These are phyloP conservation scores for Raffaelea ambrosiae DNA, from an alignment of 2,329 filamentous ascomycete species.

Conservation along the genomic window DNA sequence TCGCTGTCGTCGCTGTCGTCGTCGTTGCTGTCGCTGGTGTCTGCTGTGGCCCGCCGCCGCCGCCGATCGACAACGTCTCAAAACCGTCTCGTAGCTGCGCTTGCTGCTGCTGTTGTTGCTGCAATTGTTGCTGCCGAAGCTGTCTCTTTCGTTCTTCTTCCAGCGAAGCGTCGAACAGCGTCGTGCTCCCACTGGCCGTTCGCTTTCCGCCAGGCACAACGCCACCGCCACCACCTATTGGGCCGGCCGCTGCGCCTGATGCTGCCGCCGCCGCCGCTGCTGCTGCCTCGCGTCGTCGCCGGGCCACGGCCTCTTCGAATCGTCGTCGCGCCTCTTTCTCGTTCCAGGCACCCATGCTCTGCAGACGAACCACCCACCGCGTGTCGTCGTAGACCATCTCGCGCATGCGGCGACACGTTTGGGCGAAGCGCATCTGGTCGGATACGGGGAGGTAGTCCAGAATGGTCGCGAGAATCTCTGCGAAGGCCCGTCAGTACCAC, in stretches of 20 bases:
- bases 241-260: constrained; percentile 14
- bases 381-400: constrained; percentile 99
- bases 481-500: not conserved
- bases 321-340: constrained; percentile 74
- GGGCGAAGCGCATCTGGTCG: constrained; percentile 79
- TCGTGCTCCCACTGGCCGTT: constrained; percentile 34
- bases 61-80: constrained; percentile 59
- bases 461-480: constrained; percentile 81
- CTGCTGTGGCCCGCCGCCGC: constrained; percentile 6
- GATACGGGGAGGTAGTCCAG: constrained; percentile 81
- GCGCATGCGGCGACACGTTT: constrained; percentile 74
- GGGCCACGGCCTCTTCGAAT: constrained; percentile 63
- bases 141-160: constrained; percentile 48
- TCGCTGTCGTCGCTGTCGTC: constrained; percentile 17
- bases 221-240: constrained; percentile 1
- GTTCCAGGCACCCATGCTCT: constrained; percentile 86
- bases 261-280: constrained; percentile 26
- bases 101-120: constrained; percentile 27
- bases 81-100: constrained; percentile 54
- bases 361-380: constrained; percentile 81
- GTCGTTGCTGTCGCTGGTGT: constrained; percentile 12
- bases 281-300: constrained; percentile 46
- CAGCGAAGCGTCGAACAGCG: constrained; percentile 63
- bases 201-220: constrained; percentile 7
- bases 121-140: constrained; percentile 33